Conservation (phyloP, 192 early-diverging fungal species). For the Podila epigama region DNA sequence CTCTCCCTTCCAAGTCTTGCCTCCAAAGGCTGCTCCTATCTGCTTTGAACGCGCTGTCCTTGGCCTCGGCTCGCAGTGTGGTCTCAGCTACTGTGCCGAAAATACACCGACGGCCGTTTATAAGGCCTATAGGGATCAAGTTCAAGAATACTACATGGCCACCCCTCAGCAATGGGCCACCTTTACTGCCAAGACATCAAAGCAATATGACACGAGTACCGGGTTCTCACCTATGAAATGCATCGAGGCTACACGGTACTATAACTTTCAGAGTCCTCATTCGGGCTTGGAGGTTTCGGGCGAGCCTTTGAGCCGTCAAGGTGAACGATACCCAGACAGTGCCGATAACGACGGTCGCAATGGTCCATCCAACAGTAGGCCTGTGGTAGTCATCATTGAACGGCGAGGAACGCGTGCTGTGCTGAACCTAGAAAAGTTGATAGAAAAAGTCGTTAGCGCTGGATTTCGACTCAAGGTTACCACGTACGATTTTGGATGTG, state of each 20-base stretch:
- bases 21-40: slow-evolving; percentile 8
- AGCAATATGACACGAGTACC: neutral
- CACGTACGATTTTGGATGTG: slow-evolving; percentile 20
- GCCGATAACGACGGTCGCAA: neutral
- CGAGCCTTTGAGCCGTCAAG: neutral
- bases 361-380: neutral
- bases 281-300: neutral
- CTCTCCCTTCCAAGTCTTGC: slow-evolving; percentile 3
- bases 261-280: neutral
- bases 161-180: neutral
- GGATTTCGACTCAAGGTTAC: slow-evolving; percentile 15
- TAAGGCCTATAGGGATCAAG: neutral
- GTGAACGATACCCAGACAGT: neutral
- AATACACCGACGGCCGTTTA: neutral
- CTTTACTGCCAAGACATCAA: neutral
- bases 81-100: slow-evolving; percentile 23
- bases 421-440: slow-evolving; percentile 1
- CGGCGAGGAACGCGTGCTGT: slow-evolving; percentile 3
- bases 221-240: neutral
- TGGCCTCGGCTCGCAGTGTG: slow-evolving; percentile 29
- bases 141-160: neutral
- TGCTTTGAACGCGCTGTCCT: slow-evolving; percentile 44
- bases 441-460: neutral
- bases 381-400: slow-evolving; percentile 3
- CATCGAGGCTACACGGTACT: neutral